These are phyloP conservation scores for Puccinia hordei DNA, from an alignment of 1,284 basidiomycete species.

Conservation along the genomic window DNA sequence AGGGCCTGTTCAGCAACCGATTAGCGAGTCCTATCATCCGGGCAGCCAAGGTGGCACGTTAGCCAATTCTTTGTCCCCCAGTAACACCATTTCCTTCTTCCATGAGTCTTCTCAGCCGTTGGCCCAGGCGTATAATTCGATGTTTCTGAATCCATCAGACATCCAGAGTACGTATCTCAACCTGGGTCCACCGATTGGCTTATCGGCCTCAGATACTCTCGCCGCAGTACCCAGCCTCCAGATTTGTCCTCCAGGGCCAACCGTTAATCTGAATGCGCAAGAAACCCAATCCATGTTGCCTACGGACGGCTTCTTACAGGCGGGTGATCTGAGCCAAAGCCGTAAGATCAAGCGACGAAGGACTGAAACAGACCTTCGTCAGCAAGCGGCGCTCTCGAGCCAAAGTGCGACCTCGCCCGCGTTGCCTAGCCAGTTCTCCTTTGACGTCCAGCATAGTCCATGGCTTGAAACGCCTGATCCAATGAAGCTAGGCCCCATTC, in stretches of 20 bases:
- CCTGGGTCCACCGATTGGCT: conserved; percentile 23
- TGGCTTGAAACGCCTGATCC: conserved; percentile 30
- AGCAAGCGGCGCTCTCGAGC: conserved; percentile 6
- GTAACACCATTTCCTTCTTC: conserved; percentile 19
- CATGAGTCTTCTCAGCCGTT: conserved; percentile 28
- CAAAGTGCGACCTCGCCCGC: neutral
- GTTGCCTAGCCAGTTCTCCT: conserved; percentile 32
- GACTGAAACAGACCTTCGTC: conserved; percentile 44
- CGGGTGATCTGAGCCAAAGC: neutral
- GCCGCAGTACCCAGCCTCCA: conserved; percentile 17
- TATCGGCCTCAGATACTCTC: conserved; percentile 14
- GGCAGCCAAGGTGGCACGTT: neutral
- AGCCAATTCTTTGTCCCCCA: conserved; percentile 22
- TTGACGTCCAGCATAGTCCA: conserved; percentile 21
- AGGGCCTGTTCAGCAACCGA: neutral
- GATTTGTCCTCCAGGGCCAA: conserved; percentile 30
- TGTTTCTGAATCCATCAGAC: conserved; percentile 24
- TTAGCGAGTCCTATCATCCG: conserved; percentile 1
- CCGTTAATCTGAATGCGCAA: conserved; percentile 5
- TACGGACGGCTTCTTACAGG: neutral
- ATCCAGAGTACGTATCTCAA: conserved; percentile 30
- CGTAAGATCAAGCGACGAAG: conserved; percentile 46
- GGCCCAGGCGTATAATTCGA: conserved; percentile 31
- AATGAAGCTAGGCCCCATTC: conserved; percentile 20
- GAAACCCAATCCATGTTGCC: conserved; percentile 23